Percentiles rank a stretch among this genome's conserved stretches.
Conservation (phyloP, 2,329 filamentous ascomycete species). For the Tolypocladium endophyticum region DNA sequence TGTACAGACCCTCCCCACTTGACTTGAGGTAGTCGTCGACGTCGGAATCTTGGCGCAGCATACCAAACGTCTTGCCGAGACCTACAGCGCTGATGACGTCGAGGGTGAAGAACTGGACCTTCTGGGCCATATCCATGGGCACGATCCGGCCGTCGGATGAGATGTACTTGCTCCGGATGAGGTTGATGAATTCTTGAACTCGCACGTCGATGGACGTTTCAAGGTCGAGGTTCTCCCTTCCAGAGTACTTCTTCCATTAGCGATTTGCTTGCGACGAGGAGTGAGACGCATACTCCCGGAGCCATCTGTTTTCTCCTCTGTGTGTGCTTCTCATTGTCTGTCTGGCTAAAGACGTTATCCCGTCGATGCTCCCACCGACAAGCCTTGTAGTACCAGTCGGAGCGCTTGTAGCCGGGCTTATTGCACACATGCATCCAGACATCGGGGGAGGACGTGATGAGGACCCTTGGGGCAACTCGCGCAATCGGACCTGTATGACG, state of each 20-base stretch:
- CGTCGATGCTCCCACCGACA: constrained; percentile 35
- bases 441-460: constrained; percentile 37
- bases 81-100: constrained; percentile 42
- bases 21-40: constrained; percentile 27
- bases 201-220: constrained; percentile 38
- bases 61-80: constrained; percentile 38
- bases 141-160: constrained; percentile 15
- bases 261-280: background rate
- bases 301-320: constrained; percentile 36
- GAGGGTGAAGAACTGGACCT: constrained; percentile 39
- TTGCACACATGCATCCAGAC: constrained; percentile 32
- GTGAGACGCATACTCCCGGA: constrained; percentile 28
- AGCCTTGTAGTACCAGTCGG: constrained; percentile 32
- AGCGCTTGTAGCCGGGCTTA: constrained; percentile 28
- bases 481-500: constrained; percentile 11
- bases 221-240: constrained; percentile 40
- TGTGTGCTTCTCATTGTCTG: constrained; percentile 36
- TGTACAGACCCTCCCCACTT: constrained; percentile 19
- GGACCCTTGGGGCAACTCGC: constrained; percentile 30
- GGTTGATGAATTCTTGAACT: constrained; percentile 30
- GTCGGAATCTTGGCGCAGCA: constrained; percentile 34
- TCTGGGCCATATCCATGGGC: constrained; percentile 34
- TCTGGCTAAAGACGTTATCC: constrained; percentile 43
- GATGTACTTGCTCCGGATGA: constrained; percentile 34
- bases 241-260: constrained; percentile 33